Conservation (phyloP, 2,329 filamentous ascomycete species). For the Xylariales sp. region DNA sequence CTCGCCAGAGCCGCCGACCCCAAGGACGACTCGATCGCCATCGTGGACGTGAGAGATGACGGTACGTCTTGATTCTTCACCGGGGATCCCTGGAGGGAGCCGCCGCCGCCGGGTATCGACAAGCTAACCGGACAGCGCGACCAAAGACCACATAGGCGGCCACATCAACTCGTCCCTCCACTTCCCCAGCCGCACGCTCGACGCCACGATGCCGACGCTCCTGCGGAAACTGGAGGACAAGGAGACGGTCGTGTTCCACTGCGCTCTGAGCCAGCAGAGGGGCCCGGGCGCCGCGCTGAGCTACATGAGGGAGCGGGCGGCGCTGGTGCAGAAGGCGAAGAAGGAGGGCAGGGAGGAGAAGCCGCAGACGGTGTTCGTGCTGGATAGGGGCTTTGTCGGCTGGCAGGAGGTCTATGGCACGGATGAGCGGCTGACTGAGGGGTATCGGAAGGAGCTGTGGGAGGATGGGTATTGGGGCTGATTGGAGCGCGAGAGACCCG, state of each 20-base stretch:
- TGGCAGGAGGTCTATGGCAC: conserved; percentile 85
- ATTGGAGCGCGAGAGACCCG: too few species aligned
- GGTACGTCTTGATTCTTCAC: conserved; percentile 46
- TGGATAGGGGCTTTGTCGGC: conserved; percentile 77
- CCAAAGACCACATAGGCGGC: conserved; percentile 77
- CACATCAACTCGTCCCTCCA: conserved; percentile 78
- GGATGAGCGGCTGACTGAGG: conserved; percentile 78
- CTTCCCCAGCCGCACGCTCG: conserved; percentile 68
- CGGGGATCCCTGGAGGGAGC: too few species aligned
- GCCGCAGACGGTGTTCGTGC: conserved; percentile 70
- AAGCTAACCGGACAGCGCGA: background rate
- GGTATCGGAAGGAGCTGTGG: conserved; percentile 83
- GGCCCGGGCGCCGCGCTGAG: conserved; percentile 78
- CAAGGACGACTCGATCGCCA: conserved; percentile 37
- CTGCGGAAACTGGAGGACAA: conserved; percentile 71
- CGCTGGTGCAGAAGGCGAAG: conserved; percentile 25
- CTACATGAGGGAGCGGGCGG: conserved; percentile 69
- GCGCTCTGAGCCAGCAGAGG: conserved; percentile 83
- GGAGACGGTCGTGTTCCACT: conserved; percentile 89
- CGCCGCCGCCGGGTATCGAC: background rate
- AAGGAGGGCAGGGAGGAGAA: conserved; percentile 17
- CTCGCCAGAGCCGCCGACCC: conserved; percentile 38
- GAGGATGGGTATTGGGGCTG: conserved; percentile 44
- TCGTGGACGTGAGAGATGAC: conserved; percentile 87
- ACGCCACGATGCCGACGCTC: conserved; percentile 76